Evolutionary conservation across 2,329 filamentous ascomycete genomes (phyloP).

Genomic region (Paracorniculantispora psalliotae): DNA sequence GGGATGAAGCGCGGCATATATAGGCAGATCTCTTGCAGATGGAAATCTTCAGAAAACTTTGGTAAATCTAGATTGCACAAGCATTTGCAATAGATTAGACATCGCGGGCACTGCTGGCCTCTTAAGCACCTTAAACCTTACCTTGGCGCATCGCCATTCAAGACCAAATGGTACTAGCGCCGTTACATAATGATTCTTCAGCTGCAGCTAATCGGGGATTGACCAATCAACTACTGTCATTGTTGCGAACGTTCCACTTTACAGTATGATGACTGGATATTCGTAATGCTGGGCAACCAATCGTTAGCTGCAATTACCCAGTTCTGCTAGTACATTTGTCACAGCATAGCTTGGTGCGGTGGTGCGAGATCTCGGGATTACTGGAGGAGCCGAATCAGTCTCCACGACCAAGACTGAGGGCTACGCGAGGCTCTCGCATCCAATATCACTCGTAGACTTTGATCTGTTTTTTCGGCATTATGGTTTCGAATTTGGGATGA

Average conservation of each 20-base stretch:
- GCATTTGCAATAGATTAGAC: conserved; percentile 17
- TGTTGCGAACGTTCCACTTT: background rate
- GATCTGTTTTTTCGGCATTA: too few relatives aligned
- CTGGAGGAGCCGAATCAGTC: too few relatives aligned
- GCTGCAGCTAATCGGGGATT: background rate
- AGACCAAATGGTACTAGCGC: conserved; percentile 1
- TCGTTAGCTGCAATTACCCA: background rate
- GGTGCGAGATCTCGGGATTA: background rate
- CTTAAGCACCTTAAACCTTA: background rate
- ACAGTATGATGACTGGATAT: conserved; percentile 4
- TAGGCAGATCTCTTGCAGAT: conserved; percentile 19
- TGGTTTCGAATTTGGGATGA: too few relatives aligned
- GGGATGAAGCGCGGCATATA: conserved; percentile 35
- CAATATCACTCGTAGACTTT: too few relatives aligned
- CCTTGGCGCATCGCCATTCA: background rate
- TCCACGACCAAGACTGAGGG: too few relatives aligned
- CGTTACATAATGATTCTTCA: conserved; percentile 14
- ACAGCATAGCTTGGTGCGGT: background rate
- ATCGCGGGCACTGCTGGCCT: background rate
- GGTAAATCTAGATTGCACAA: conserved; percentile 12
- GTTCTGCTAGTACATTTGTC: background rate
- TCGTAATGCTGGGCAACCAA: background rate
- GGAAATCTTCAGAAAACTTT: conserved; percentile 16
- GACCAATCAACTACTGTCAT: background rate
- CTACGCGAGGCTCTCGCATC: too few relatives aligned